Percentiles rank a stretch among this genome's conserved stretches.
Conservation (phyloP, 164 flowering plant species). For the Aristolochia fimbriata region DNA sequence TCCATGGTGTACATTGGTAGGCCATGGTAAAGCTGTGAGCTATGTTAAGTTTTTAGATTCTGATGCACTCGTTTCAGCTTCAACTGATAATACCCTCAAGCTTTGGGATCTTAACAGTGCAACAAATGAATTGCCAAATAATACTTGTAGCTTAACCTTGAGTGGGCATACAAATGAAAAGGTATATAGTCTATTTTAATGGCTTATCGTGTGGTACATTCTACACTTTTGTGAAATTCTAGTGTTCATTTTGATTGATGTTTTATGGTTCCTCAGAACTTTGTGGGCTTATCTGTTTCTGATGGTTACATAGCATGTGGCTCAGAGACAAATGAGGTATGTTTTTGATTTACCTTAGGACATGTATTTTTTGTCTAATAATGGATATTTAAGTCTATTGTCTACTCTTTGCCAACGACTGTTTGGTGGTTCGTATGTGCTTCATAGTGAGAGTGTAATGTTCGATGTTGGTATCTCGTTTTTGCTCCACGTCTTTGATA, state of each 20-base stretch:
- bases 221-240: not conserved
- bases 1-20: constrained; percentile 89
- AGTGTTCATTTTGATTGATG: constrained; percentile 7
- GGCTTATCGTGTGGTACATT: not conserved
- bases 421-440: no score
- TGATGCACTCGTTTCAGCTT: constrained; percentile 76
- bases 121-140: constrained; percentile 39
- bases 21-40: constrained; percentile 88
- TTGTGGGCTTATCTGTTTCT: constrained; percentile 81
- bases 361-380: not conserved
- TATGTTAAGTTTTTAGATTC: constrained; percentile 86
- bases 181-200: constrained; percentile 28
- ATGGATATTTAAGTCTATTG: not conserved
- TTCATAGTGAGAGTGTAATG: no score
- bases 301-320: constrained; percentile 93
- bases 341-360: not conserved
- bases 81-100: constrained; percentile 86
- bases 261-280: constrained; percentile 50
- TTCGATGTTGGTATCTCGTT: no score
- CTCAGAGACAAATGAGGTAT: constrained; percentile 94
- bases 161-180: constrained; percentile 90
- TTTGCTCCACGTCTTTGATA: no score
- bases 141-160: constrained; percentile 69
- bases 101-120: constrained; percentile 88
- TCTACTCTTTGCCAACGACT: no score